Base-by-base conservation (phyloP, 305 asterid species). In the Fraxinus albicans region DNA sequence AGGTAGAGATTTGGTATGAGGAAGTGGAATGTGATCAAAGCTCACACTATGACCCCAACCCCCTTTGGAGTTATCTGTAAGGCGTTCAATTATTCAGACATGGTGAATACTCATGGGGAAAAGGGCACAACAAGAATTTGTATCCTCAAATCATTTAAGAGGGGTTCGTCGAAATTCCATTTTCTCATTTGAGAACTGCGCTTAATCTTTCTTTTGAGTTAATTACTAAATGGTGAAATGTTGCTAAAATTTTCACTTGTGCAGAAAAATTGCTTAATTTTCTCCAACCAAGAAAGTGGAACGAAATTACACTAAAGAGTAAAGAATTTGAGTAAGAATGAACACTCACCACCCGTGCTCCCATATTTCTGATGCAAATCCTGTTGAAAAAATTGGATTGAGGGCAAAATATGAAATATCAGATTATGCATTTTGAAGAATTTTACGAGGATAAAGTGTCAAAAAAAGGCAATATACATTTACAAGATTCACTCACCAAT, bases 261-360 rank as follows among this genome's bases (percentile, higher is more conserved):
- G 3, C 78, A 75, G 31, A 81, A 38, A 73, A 38, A 50, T 73
- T 44, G 13, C 50, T 81, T 35, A 73, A 76, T 67, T 67, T 70
- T 29, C 75, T 73, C 33, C 63, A 21, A 65, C 58, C 12, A 77
- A 82, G 19, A 73, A 76, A 55, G 76, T 23, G 75, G n/a, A 76
- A 40, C 74, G 73, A 80, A 76, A 76, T 58, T 40, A 82, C 76
- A 60, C 7, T 2, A 81, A 1, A 55, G 34, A 77, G 77, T 17
- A 31, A 40, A 80, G 8, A 83, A 72, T 36, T 21, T 40, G 36
- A 80, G 34, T 12, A 74, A 75, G 81, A 70, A 70, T 58, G 82
- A 86, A 77, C n/a, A 85, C 95, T 91, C 88, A 94, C 99, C 89
- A 94, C 99, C 95, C 50, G 80, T 29, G 27, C 77, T 47, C 60